Evolutionary conservation across 1,284 basidiomycete genomes (phyloP).

Genomic region (Boletus smithii): DNA sequence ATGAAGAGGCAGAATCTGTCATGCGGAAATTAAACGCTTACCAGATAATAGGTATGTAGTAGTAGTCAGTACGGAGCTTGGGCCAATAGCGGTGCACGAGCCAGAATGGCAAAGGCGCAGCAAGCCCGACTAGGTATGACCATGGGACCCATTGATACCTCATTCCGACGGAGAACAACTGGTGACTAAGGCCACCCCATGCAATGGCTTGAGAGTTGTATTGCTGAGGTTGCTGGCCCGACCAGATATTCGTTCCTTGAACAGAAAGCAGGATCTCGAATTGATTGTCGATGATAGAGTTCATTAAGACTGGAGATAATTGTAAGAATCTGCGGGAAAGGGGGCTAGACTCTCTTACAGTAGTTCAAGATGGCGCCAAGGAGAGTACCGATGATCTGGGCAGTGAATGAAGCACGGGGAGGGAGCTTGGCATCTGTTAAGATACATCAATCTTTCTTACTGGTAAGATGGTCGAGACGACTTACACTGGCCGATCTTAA

Average conservation of each 20-base stretch:
- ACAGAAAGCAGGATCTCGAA: conserved; percentile 45
- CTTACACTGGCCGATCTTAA: conserved; percentile 59
- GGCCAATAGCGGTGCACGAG: conserved; percentile 43
- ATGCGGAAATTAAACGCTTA: conserved; percentile 12
- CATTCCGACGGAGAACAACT: conserved; percentile 51
- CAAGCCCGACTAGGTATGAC: conserved; percentile 50
- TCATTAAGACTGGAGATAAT: conserved; percentile 44
- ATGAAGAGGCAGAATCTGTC: not conserved
- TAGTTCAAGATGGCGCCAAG: conserved; percentile 55
- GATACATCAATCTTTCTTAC: not conserved
- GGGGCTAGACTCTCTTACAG: conserved; percentile 28
- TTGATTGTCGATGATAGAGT: conserved; percentile 54
- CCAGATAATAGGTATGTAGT: conserved; percentile 45
- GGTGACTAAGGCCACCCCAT: conserved; percentile 61
- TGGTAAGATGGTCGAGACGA: conserved; percentile 4
- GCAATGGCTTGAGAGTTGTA: conserved; percentile 64
- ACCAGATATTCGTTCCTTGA: conserved; percentile 61
- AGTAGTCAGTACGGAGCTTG: conserved; percentile 39
- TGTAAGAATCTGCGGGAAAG: not conserved
- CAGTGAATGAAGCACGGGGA: conserved; percentile 60
- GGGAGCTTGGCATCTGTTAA: conserved; percentile 57
- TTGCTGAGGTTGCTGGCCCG: conserved; percentile 53
- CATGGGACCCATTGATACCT: conserved; percentile 31
- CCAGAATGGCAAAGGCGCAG: conserved; percentile 55
- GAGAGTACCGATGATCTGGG: conserved; percentile 53